These are phyloP conservation scores for Macrophomina tecta DNA, from an alignment of 2,329 filamentous ascomycete genomes.

Conservation along the genomic window DNA sequence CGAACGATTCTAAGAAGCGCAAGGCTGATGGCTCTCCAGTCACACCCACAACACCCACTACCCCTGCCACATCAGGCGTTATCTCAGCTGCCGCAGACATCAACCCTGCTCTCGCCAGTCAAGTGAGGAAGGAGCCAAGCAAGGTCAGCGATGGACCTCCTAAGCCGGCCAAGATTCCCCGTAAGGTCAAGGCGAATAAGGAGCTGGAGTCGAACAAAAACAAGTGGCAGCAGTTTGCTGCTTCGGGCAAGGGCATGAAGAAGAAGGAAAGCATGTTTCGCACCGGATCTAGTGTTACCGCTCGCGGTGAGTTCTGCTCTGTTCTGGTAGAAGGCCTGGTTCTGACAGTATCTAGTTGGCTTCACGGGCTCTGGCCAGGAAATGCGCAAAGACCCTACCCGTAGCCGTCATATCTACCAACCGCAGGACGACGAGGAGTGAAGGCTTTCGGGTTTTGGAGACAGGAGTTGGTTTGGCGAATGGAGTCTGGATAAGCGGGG, in stretches of 20 bases:
- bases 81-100: constrained; percentile 72
- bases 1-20: constrained; percentile 63
- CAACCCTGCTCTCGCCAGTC: constrained; percentile 67
- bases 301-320: constrained; percentile 69
- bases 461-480: constrained; percentile 21
- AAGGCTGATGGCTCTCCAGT: constrained; percentile 80
- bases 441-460: background rate
- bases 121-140: constrained; percentile 68
- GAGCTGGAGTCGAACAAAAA: constrained; percentile 88
- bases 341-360: constrained; percentile 68
- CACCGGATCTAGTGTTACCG: constrained; percentile 83
- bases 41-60: constrained; percentile 50
- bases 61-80: constrained; percentile 55
- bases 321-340: constrained; percentile 12
- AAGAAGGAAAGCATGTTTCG: constrained; percentile 98
- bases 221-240: constrained; percentile 93
- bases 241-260: constrained; percentile 66
- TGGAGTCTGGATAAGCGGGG: constrained; percentile 12
- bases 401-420: constrained; percentile 49
- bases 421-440: constrained; percentile 18
- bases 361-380: constrained; percentile 94
- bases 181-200: constrained; percentile 85
- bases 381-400: constrained; percentile 89
- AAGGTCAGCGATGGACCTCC: constrained; percentile 66
- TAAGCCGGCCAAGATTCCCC: constrained; percentile 70